These are phyloP conservation scores for Phytophthora idaei DNA, from an alignment of 352 stramenopile species.

Conservation along the genomic window DNA sequence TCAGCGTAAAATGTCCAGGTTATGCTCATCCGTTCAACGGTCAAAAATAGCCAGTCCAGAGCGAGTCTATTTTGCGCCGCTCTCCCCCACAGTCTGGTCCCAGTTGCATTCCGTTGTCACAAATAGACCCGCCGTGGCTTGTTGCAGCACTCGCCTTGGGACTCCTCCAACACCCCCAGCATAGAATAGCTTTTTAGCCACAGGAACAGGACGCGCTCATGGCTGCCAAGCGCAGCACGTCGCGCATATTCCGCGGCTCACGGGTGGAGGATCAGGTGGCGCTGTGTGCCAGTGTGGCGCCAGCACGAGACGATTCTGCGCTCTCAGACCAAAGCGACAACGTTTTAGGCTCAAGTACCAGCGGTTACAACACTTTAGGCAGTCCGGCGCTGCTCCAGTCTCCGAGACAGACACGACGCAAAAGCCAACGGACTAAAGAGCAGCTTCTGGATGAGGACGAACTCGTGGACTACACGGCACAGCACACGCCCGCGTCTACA, in stretches of 20 bases:
- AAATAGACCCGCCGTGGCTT: conserved; percentile 23
- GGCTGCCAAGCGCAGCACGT: conserved; percentile 36
- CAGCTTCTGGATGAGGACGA: conserved; percentile 36
- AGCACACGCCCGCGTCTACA: conserved; percentile 16
- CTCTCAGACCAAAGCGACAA: conserved; percentile 33
- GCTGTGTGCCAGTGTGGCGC: conserved; percentile 32
- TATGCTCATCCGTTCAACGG: conserved; percentile 2
- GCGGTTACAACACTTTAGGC: conserved; percentile 42
- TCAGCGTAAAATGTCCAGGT: background rate
- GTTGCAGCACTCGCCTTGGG: conserved; percentile 1
- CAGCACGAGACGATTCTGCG: conserved; percentile 14
- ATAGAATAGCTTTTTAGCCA: conserved; percentile 2
- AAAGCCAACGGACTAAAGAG: conserved; percentile 11
- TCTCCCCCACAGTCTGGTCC: conserved; percentile 20
- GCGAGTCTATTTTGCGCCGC: conserved; percentile 30
- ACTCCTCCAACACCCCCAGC: background rate
- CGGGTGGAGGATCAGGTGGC: conserved; percentile 60
- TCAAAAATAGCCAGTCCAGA: conserved; percentile 10
- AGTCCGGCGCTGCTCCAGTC: conserved; percentile 45
- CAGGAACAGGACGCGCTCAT: conserved; percentile 17
- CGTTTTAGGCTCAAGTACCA: conserved; percentile 19
- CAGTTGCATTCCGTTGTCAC: conserved; percentile 9
- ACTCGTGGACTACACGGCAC: conserved; percentile 21
- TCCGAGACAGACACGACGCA: conserved; percentile 18
- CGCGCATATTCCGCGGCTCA: conserved; percentile 56